Conservation (phyloP, 345 rosid species). For the Salix exigua region DNA sequence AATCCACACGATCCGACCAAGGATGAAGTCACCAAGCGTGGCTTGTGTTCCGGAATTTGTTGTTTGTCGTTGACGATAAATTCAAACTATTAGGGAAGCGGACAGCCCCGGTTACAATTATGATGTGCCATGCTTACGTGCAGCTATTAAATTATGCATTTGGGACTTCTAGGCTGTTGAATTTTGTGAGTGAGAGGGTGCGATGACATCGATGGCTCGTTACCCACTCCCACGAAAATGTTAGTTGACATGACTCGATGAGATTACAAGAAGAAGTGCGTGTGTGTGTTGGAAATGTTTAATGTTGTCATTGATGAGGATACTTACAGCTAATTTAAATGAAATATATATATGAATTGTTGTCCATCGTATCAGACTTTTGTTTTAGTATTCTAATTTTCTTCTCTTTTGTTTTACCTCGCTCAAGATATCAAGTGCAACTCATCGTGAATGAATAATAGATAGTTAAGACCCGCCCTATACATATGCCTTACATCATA, state of each 20-base stretch:
- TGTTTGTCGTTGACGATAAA: constrained; percentile 12
- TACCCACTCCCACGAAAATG: background rate
- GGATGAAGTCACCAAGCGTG: background rate
- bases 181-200: background rate
- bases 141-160: background rate
- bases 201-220: background rate
- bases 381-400: no score
- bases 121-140: background rate
- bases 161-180: background rate
- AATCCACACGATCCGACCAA: constrained; percentile 28
- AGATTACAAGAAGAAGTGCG: background rate
- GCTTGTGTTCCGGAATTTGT: constrained; percentile 1
- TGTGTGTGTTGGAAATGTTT: background rate
- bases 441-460: no score
- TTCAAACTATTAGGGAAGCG: background rate
- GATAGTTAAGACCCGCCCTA: no score
- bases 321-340: background rate
- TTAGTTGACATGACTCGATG: background rate
- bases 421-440: no score
- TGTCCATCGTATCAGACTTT: background rate
- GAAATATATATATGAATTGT: background rate
- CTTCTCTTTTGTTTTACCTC: no score
- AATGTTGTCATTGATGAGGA: background rate
- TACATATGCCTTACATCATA: no score
- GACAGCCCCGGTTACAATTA: background rate